Conservation (phyloP, 257 asterid species). For the Solanum megistacrolobum region DNA sequence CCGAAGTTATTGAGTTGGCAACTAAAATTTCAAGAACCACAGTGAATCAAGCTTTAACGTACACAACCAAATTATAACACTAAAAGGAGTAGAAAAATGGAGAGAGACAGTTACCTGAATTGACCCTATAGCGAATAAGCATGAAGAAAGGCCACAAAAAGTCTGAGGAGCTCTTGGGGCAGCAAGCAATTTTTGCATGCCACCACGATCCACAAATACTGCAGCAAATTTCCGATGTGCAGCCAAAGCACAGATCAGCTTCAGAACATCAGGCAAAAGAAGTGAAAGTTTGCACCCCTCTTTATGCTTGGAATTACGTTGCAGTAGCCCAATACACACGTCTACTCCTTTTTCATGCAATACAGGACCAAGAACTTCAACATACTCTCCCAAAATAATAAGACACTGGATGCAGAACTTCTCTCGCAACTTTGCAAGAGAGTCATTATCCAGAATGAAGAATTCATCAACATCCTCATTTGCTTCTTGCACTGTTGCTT, state of each 20-base stretch:
- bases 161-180: slow-evolving; percentile 65
- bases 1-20: background rate
- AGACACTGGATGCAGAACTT: slow-evolving; percentile 93
- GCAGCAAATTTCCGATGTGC: slow-evolving; percentile 96
- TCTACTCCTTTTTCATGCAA: slow-evolving; percentile 97
- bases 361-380: slow-evolving; percentile 98
- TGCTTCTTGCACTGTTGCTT: slow-evolving; percentile 36
- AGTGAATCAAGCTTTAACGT: background rate
- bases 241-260: slow-evolving; percentile 82
- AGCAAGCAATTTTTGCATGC: slow-evolving; percentile 77
- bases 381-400: slow-evolving; percentile 82
- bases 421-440: slow-evolving; percentile 86
- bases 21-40: background rate
- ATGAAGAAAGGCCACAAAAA: slow-evolving; percentile 76
- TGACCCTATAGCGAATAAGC: slow-evolving; percentile 86
- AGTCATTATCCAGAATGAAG: slow-evolving; percentile 43
- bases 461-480: slow-evolving; percentile 57
- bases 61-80: background rate
- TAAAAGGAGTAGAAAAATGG: background rate
- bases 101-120: slow-evolving; percentile 53
- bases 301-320: slow-evolving; percentile 52
- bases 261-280: slow-evolving; percentile 77
- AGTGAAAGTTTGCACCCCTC: slow-evolving; percentile 38
- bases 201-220: slow-evolving; percentile 86
- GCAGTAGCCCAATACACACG: slow-evolving; percentile 80